phyloP scores from a whole-genome alignment of 2,329 filamentous ascomycete species.

The Nannizzia gypsea region DNA sequence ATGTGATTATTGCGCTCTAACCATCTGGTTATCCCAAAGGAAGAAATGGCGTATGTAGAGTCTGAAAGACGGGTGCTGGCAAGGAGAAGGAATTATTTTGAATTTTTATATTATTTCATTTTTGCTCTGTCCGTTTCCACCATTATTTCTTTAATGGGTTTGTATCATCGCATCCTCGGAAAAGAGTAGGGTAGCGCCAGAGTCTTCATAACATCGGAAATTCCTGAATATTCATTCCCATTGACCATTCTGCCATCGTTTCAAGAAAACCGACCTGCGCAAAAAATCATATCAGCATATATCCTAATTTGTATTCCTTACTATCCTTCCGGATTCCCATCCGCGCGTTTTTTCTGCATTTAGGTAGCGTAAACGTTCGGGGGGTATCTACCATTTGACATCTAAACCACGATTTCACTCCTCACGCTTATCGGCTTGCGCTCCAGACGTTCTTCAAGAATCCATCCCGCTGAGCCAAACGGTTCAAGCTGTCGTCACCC shows the following conservation, averaged over 20 bases:
- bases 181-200: background rate
- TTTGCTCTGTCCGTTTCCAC: background rate
- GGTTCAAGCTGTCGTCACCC: slow-evolving; percentile 92
- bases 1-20: background rate
- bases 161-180: background rate
- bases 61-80: background rate
- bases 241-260: background rate
- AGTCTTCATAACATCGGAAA: background rate
- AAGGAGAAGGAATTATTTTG: background rate
- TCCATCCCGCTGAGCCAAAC: slow-evolving; percentile 88
- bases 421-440: slow-evolving; percentile 43
- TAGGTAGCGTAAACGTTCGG: background rate
- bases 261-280: background rate
- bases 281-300: background rate
- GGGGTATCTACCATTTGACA: background rate
- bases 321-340: background rate
- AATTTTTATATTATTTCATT: slow-evolving; percentile 4
- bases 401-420: background rate
- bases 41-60: background rate
- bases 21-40: background rate
- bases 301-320: background rate
- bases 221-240: slow-evolving; percentile 1
- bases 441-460: slow-evolving; percentile 96
- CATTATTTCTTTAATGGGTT: background rate
- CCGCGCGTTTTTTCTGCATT: background rate